Evolutionary conservation across 2,329 filamentous ascomycete species (phyloP), one percentile per base, ranked within the genome.

Genomic region (Colletotrichum tamarilloi): DNA sequence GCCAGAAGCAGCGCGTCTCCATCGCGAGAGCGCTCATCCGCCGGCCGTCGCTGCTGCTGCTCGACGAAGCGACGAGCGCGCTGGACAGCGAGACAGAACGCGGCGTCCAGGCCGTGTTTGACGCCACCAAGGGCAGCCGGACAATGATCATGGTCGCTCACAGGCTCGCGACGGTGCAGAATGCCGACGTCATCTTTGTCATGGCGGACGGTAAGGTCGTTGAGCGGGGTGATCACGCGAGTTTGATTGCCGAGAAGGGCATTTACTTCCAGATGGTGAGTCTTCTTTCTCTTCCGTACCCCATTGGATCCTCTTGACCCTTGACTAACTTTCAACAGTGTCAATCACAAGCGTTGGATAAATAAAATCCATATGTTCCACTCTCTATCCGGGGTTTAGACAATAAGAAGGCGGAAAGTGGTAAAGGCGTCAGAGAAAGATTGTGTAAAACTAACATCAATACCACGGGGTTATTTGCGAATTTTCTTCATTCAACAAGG

Each of bases 1-100:
- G 89, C 1, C 89, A 91, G 78, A 86, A 87, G 35, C 89, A 91
- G 78, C 84, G 89, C 5, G 78, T 91, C 19, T 85, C 87, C 3
- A 89, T 91, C 5, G 72, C 72, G 2, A 24, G 72, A 14, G 72
- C 72, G 9, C 68, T 74, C n/a, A 74, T 74, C 30, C 72, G 72
- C 38, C 62, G 58, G 0, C 72, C 72, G 11, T 62, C 38, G 38
- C 58, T 74, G 7, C 53, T 74, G 3, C 22, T 74, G 6, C 57
- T 74, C 5, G 72, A 74, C 16, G 72, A 74, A 57, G 72, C 72
- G 9, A 74, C 72, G 24, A 74, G 72, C 5, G 59, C 62, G 6
- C 62, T 74, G 12, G 72, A 74, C 72, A 72, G 68, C 57, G 72
- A 72, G 68, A 74, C 68, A 11, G 72, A 74, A 57, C 68, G 68